Percentiles rank a stretch among this genome's conserved stretches.
These are phyloP conservation scores for Yarrowia deformans DNA, from an alignment of 805 yeast species.

Conservation along the genomic window DNA sequence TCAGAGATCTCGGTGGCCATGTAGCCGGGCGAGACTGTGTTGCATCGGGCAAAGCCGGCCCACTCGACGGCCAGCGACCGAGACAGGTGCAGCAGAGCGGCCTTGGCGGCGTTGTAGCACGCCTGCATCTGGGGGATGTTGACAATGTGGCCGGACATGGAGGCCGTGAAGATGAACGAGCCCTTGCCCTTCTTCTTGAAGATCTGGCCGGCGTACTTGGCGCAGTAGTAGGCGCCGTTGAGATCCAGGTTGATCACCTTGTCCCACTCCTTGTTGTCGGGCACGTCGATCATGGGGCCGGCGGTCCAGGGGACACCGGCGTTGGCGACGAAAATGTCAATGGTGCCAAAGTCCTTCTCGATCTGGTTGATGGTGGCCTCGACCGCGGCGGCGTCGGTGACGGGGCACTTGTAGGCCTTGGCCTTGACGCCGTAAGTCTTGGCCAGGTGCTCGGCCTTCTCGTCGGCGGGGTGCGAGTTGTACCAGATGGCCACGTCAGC, in stretches of 20 bases:
- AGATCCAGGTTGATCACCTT: slow-evolving; percentile 76
- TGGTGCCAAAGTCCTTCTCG: slow-evolving; percentile 73
- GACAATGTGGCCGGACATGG: slow-evolving; percentile 88
- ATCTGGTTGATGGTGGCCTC: slow-evolving; percentile 59
- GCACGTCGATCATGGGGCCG: slow-evolving; percentile 61
- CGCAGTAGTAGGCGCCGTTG: slow-evolving; percentile 80
- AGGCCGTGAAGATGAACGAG: slow-evolving; percentile 82
- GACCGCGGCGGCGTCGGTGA: slow-evolving; percentile 60
- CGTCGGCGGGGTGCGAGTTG: slow-evolving; percentile 68
- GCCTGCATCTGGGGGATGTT: slow-evolving; percentile 89
- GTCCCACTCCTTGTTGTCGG: slow-evolving; percentile 67
- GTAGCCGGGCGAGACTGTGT: slow-evolving; percentile 86
- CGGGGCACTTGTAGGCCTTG: slow-evolving; percentile 69
- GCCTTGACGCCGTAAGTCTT: slow-evolving; percentile 65
- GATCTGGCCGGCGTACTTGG: slow-evolving; percentile 73
- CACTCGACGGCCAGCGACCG: slow-evolving; percentile 86
- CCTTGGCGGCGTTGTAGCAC: slow-evolving; percentile 85
- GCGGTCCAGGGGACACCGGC: slow-evolving; percentile 87
- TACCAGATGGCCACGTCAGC: slow-evolving; percentile 80
- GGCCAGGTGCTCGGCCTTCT: slow-evolving; percentile 63
- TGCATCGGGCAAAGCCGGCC: slow-evolving; percentile 87
- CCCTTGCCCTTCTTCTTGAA: slow-evolving; percentile 79
- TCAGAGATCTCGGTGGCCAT: slow-evolving; percentile 72
- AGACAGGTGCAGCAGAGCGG: slow-evolving; percentile 78
- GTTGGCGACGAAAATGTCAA: slow-evolving; percentile 86